Base-by-base conservation (phyloP, 306 rosid genomes). In the Citrullus amarus region DNA sequence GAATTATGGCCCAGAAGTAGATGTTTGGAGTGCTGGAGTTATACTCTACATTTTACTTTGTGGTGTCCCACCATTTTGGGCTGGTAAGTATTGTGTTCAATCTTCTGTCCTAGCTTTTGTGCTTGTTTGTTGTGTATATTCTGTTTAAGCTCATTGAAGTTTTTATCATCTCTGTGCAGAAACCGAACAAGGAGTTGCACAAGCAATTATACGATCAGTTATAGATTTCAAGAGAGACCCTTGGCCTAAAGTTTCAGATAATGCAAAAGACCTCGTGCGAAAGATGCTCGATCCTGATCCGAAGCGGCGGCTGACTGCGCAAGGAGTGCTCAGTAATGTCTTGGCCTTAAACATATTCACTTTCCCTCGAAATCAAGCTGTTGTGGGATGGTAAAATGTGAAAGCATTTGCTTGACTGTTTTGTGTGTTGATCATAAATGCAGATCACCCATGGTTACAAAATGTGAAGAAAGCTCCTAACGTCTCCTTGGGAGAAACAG, bases 101-200 rank as follows among this genome's bases (percentile, higher is more conserved):
- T 39, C 2, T 43, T 68, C 32, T 68, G 50, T 69, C 5, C 38
- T 66, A 66, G 70, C 5, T 46, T 55, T 17, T 39, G 6, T 38
- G 2, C 20, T 58, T 58, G 12, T 22, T 58, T 60, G 80, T 18
- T 28, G 38, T 10, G 2, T 50, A 4, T 78, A 9, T 61, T 25
- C 12, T 28, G 28, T 7, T 78, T 78, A 39, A 32, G 53, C 59
- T 61, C 55, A 32, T 30, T 10, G 76, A 82, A 53, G 30, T 5
- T 60, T 12, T 53, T 43, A 36, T 76, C 78, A 78, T 80, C 20
- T 53, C 62, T 74, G 79, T 83, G 90, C 87, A 96, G 99, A 96
- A 90, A 96, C 99, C 82, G 99, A 96, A 83, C 98, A 96, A 84
- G 99, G 99, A 79, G 96, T 96, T 79, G 99, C 99, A 41, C 97